Evolutionary conservation across 345 rosid genomes (phyloP).

Genomic region (Syzygium grande): DNA sequence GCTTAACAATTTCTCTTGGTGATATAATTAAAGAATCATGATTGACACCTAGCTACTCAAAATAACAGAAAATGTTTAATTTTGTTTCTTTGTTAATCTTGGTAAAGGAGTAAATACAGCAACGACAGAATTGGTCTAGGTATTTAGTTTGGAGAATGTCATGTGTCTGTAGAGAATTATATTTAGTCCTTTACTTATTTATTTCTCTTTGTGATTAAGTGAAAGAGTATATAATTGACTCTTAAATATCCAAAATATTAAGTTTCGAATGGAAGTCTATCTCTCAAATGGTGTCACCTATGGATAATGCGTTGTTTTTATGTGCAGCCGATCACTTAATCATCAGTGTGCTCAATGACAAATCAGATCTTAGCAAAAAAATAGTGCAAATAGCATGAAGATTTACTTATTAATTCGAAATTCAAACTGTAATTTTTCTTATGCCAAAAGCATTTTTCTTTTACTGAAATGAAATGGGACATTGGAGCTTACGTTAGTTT

Average conservation of each 20-base stretch:
- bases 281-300: neutral
- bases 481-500: neutral
- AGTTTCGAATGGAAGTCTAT: neutral
- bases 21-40: neutral
- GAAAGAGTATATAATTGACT: neutral
- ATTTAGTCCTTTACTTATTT: neutral
- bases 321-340: neutral
- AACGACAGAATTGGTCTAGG: neutral
- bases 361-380: neutral
- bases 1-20: neutral
- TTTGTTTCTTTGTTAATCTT: neutral
- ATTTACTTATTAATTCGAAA: neutral
- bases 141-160: neutral
- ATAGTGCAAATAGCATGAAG: neutral
- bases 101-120: neutral
- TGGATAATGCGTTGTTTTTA: neutral
- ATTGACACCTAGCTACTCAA: neutral
- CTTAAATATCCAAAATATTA: neutral
- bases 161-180: neutral
- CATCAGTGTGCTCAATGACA: neutral
- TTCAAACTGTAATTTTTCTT: neutral
- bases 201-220: neutral
- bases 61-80: neutral
- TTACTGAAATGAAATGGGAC: neutral
- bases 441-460: neutral